Evolutionary conservation across 352 stramenopile genomes (phyloP).

Genomic region (Globisporangium spinosum): DNA sequence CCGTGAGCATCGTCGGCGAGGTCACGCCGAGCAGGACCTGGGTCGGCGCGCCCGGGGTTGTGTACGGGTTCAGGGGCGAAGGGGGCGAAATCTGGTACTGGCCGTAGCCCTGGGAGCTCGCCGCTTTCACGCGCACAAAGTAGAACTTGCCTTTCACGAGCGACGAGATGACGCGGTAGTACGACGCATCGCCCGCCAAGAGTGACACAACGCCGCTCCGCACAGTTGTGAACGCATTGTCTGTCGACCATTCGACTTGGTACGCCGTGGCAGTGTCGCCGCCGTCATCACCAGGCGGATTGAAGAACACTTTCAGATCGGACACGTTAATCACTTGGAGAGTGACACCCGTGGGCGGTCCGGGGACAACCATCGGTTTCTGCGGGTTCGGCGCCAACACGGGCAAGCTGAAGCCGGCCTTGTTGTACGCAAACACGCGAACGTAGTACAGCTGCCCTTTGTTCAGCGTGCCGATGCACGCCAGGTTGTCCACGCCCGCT

Average conservation of each 20-base stretch:
- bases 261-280: conserved; percentile 89
- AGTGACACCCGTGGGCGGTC: conserved; percentile 64
- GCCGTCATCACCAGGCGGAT: conserved; percentile 74
- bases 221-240: conserved; percentile 61
- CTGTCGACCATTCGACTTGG: conserved; percentile 89
- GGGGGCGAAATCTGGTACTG: conserved; percentile 86
- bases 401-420: conserved; percentile 88
- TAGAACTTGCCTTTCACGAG: conserved; percentile 67
- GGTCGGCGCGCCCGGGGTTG: conserved; percentile 83
- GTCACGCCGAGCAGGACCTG: conserved; percentile 75
- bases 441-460: conserved; percentile 92
- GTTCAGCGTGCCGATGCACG: conserved; percentile 80
- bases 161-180: conserved; percentile 48
- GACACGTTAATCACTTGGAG: conserved; percentile 72
- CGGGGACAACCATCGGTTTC: conserved; percentile 80
- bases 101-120: conserved; percentile 72
- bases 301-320: conserved; percentile 89
- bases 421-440: conserved; percentile 94
- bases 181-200: conserved; percentile 59
- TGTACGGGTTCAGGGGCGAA: conserved; percentile 89
- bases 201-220: conserved; percentile 36
- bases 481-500: conserved; percentile 59
- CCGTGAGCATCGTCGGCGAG: conserved; percentile 89
- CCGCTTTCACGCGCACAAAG: conserved; percentile 67
- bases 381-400: conserved; percentile 43